Base-by-base conservation (phyloP, 768 basidiomycete genomes). In the Macrolepiota albuminosa region DNA sequence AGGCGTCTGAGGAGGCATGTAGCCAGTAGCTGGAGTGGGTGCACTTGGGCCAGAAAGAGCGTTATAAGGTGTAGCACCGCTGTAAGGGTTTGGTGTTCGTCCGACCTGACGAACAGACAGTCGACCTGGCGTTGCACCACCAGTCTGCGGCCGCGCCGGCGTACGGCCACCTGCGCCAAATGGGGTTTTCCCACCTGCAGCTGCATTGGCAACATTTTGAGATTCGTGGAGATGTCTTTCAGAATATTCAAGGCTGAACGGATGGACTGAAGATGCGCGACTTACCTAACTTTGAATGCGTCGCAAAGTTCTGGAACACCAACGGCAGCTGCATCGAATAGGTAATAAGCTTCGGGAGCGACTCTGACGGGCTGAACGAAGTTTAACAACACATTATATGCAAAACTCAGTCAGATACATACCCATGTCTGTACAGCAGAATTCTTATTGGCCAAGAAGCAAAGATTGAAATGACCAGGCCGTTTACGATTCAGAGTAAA, bases 281-380 rank as follows among this genome's bases (percentile, higher is more conserved):
- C 60, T 57, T 16, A 87, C 87, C 87, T 74, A 68, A 92, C 85
- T 85, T 98, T 98, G 85, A 98, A 98, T 21, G 95, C 95, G 71
- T 98, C 95, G 64, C 96, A 97, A 5, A 98, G 76, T 71, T 97
- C 94, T 4, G 91, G 87, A 29, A 98, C 93, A 40, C 93, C 94
- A 7, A 91, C 87, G 29, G 93, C 92, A 49, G 93, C 85, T 6
- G 93, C 91, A 64, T 95, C 93, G 66, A 93, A 93, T 18, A 98
- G 82, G 69, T 89, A 89, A 69, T 95, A 97, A 6, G 90, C 90
- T 73, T 92, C 88, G 2, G 93, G 93, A 6, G 89, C 82, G 46
- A 95, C 91, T 49, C 93, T 87, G 49, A 95, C 85, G 42, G 91
- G 91, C 93, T 94, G 57, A n/a, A 59, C 16, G 54, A 63, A 51